Conservation (phyloP, 2,329 filamentous ascomycete species). For the Pseudocercospora vitis region DNA sequence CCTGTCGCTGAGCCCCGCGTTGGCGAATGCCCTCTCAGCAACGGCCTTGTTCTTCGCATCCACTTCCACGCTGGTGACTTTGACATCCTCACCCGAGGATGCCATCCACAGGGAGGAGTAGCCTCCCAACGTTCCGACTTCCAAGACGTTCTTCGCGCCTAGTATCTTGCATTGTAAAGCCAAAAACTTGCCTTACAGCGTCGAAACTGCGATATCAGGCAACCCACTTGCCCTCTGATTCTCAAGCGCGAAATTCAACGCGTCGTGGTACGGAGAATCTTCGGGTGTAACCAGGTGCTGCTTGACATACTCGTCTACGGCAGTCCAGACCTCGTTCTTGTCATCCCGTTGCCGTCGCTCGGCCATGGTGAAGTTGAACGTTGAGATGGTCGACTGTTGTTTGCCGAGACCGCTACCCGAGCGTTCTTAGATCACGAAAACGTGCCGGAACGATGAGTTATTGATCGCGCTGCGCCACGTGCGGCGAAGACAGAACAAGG, state of each 20-base stretch:
- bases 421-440: background rate
- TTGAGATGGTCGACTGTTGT: conserved; percentile 27
- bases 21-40: conserved; percentile 19
- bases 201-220: conserved; percentile 42
- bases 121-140: conserved; percentile 31
- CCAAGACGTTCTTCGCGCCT: conserved; percentile 26
- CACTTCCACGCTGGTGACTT: conserved; percentile 27
- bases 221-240: conserved; percentile 33
- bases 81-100: conserved; percentile 13
- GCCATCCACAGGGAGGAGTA: conserved; percentile 28
- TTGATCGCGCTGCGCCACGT: conserved; percentile 6
- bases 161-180: conserved; percentile 40
- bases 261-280: background rate
- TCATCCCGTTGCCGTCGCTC: background rate
- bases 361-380: background rate
- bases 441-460: background rate
- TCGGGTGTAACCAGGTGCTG: conserved; percentile 35
- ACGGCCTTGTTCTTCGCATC: conserved; percentile 17
- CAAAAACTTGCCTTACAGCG: conserved; percentile 43
- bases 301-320: conserved; percentile 42
- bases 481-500: background rate
- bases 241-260: background rate
- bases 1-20: conserved; percentile 22
- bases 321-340: conserved; percentile 40
- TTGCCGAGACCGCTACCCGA: conserved; percentile 10